Conservation (phyloP, 345 rosid species). For the Gossypium sturtianum region DNA sequence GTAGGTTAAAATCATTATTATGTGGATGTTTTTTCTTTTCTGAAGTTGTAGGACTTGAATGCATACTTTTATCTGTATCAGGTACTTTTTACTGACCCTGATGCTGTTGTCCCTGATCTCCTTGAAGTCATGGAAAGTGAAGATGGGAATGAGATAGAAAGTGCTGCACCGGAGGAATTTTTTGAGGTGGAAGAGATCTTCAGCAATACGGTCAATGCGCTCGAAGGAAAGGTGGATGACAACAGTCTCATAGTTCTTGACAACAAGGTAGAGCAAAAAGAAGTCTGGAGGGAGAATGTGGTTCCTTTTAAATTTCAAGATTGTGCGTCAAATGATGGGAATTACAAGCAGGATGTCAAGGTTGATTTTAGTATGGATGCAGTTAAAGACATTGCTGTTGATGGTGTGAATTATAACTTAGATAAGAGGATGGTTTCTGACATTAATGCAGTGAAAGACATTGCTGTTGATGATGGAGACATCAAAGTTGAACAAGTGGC, state of each 20-base stretch:
- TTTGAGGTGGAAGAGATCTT: conserved; percentile 97
- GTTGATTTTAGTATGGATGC: conserved; percentile 43
- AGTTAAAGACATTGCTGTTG: conserved; percentile 89
- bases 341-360: conserved; percentile 40
- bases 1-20: conserved; percentile 44
- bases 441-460: conserved; percentile 70
- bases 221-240: conserved; percentile 48
- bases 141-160: conserved; percentile 56
- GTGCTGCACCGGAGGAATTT: conserved; percentile 87
- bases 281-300: conserved; percentile 60
- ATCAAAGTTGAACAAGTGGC: conserved; percentile 25
- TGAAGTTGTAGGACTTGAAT: conserved; percentile 60
- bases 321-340: conserved; percentile 68
- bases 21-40: conserved; percentile 9
- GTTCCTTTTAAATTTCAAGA: conserved; percentile 66
- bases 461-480: conserved; percentile 70
- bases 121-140: conserved; percentile 43
- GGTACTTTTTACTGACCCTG: conserved; percentile 83
- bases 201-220: conserved; percentile 58
- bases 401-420: conserved; percentile 74
- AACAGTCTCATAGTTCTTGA: conserved; percentile 32
- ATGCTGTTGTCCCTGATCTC: conserved; percentile 56
- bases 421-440: conserved; percentile 45
- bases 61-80: conserved; percentile 65
- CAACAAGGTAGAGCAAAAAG: conserved; percentile 35